Base-by-base conservation (phyloP, 164 flowering plant genomes). In the Dillenia turbinata region DNA sequence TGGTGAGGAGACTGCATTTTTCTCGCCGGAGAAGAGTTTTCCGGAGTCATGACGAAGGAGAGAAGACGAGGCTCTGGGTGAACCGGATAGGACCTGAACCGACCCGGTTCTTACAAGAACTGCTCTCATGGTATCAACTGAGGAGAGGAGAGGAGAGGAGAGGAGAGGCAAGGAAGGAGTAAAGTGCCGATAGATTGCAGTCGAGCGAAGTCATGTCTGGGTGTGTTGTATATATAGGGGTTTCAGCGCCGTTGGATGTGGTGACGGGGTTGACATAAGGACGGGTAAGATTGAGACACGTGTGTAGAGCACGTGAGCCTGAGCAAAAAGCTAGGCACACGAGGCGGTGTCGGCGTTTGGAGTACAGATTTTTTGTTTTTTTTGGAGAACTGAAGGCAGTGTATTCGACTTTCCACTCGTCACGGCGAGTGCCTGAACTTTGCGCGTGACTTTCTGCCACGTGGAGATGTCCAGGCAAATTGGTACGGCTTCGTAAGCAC, bases 31-130 rank as follows among this genome's bases (percentile, higher is more conserved):
- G 63, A 72, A 71, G 47, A 66, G 62, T 16, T 66, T 19, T 54
- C 74, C 76, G 53, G 64, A 17, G 19, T 49, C 9, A 9, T 79
- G 59, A 52, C 64, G 74, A 11, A 57, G 71, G 14, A 66, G 69
- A 22, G 64, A 47, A 51, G 69, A 49, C 1, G 73, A 62, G 10
- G 61, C 47, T 19, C 43, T 66, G 8, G 77, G 76, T 8, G 78
- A 66, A 14, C 66, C 71, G 48, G 76, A 55, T 12, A 12, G 69
- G 58, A 65, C 59, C 67, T 67, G 67, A 9, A 50, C 56, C 9
- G 90, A 85, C 44, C 81, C 79, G 58, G 88, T 79, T 63, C 90
- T 67, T 9, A 79, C 49, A 1, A 86, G 69, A 16, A 73, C 53
- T 8, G 85, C 69, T 62, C 76, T 70, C 92, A 86, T 86, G 13